Evolutionary conservation across 1,284 basidiomycete species (phyloP).

Genomic region (Cryptococcus sp.): DNA sequence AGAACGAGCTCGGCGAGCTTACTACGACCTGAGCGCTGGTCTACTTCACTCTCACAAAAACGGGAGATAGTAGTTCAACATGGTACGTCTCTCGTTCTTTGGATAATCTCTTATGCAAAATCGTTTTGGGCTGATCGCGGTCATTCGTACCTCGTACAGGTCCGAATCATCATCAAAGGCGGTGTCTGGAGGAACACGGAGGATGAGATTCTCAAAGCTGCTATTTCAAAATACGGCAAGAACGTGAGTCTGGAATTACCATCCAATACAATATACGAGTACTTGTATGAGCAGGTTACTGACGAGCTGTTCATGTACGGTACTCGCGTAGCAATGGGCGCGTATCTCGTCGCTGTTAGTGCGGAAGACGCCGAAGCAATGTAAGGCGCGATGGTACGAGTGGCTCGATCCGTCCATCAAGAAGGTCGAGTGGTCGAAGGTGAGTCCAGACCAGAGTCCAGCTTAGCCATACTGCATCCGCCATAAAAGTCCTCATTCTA

Average conservation of each 20-base stretch:
- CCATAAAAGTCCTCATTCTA: not conserved
- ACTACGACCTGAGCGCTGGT: no score
- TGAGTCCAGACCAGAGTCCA: conserved; percentile 45
- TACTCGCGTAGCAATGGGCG: conserved; percentile 64
- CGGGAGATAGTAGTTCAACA: no score
- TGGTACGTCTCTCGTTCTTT: no score
- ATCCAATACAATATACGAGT: not conserved
- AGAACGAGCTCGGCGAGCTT: no score
- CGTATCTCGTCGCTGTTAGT: conserved; percentile 97
- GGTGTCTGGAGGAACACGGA: conserved; percentile 66
- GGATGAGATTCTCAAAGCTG: conserved; percentile 94
- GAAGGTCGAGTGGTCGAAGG: conserved; percentile 99
- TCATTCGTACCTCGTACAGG: conserved; percentile 45
- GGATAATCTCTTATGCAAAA: no score
- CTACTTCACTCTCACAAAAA: no score
- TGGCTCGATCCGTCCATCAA: conserved; percentile 99
- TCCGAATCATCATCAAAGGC: conserved; percentile 92
- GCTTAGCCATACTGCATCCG: not conserved
- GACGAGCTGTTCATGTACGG: not conserved
- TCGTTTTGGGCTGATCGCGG: no score
- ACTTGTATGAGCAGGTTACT: not conserved
- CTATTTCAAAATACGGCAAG: conserved; percentile 96
- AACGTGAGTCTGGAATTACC: conserved; percentile 62
- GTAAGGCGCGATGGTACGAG: conserved; percentile 98
- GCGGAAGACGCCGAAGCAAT: conserved; percentile 98